Evolutionary conservation across 768 basidiomycete species (phyloP).

Genomic region (Lepiota subincarnata): DNA sequence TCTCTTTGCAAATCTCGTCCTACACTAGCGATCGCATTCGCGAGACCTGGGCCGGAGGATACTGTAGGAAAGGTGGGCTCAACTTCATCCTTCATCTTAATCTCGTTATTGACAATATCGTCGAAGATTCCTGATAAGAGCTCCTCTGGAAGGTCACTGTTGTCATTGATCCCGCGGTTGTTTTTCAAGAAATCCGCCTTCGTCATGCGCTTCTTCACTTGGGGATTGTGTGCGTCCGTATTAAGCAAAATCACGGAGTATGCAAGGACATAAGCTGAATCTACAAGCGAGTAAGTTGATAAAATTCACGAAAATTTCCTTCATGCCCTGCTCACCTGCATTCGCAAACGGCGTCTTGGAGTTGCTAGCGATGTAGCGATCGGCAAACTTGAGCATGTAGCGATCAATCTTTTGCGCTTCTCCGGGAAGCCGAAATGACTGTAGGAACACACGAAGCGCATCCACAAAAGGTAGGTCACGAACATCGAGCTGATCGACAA

Average conservation of each 20-base stretch:
- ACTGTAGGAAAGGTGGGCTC: slow-evolving; percentile 50
- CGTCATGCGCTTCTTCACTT: slow-evolving; percentile 92
- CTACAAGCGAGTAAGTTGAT: slow-evolving; percentile 30
- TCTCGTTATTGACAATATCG: slow-evolving; percentile 89
- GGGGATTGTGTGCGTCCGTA: slow-evolving; percentile 95
- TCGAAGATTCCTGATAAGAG: slow-evolving; percentile 77
- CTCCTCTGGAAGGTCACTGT: slow-evolving; percentile 83
- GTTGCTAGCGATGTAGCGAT: slow-evolving; percentile 91
- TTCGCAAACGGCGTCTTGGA: slow-evolving; percentile 84
- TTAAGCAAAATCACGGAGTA: slow-evolving; percentile 96
- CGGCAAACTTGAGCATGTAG: slow-evolving; percentile 98
- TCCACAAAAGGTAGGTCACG: slow-evolving; percentile 78
- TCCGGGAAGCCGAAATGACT: slow-evolving; percentile 94
- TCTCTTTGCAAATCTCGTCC: slow-evolving; percentile 95
- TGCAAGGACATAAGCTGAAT: slow-evolving; percentile 91
- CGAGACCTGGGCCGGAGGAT: slow-evolving; percentile 63
- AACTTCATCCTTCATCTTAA: slow-evolving; percentile 97
- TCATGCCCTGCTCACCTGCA: slow-evolving; percentile 59
- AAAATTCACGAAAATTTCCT: background rate
- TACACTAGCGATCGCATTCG: slow-evolving; percentile 80
- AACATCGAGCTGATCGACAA: slow-evolving; percentile 91
- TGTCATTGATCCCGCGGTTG: slow-evolving; percentile 95
- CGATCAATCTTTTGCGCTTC: slow-evolving; percentile 99
- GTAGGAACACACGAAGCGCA: slow-evolving; percentile 85
- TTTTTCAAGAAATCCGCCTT: slow-evolving; percentile 90